A percentile compares a stretch with the other conserved stretches of the same genome.
These are phyloP conservation scores for Coniochaeta sp. DNA, from an alignment of 2,329 filamentous ascomycete genomes.

Conservation along the genomic window DNA sequence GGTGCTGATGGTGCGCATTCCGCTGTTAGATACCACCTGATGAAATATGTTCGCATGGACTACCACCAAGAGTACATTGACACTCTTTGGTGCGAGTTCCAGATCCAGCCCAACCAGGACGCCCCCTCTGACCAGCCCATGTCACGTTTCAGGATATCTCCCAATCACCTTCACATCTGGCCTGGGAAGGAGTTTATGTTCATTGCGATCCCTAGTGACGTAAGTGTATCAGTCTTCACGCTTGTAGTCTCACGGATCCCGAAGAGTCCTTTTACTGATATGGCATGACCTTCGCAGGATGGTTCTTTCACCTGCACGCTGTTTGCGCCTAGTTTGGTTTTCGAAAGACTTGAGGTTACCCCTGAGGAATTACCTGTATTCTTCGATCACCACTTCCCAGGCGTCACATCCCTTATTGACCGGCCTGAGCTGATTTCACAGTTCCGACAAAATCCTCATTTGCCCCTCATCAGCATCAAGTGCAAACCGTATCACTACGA, in stretches of 20 bases:
- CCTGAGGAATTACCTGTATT: conserved; percentile 57
- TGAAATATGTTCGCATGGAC: conserved; percentile 89
- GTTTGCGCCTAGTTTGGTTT: conserved; percentile 71
- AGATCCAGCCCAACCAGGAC: conserved; percentile 51
- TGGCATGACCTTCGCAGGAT: conserved; percentile 43
- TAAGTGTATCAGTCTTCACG: conserved; percentile 21
- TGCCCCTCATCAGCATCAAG: conserved; percentile 90
- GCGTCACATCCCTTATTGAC: conserved; percentile 67
- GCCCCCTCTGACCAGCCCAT: conserved; percentile 19
- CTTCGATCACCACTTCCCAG: conserved; percentile 81
- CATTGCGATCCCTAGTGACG: conserved; percentile 79
- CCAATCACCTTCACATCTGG: conserved; percentile 96
- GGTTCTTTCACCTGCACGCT: conserved; percentile 93
- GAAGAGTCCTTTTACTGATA: background rate
- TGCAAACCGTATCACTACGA: conserved; percentile 80
- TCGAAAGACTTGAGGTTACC: conserved; percentile 57
- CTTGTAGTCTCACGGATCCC: background rate
- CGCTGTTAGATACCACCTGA: conserved; percentile 82
- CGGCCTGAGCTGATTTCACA: conserved; percentile 62
- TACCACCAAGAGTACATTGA: conserved; percentile 95
- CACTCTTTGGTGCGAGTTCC: conserved; percentile 95
- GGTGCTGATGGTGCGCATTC: conserved; percentile 95
- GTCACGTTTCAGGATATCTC: conserved; percentile 68
- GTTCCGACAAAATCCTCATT: conserved; percentile 76
- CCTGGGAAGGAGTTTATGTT: conserved; percentile 94